phyloP scores from a whole-genome alignment of 192 early-diverging fungal genomes.

The Neocallimastix lanati region DNA sequence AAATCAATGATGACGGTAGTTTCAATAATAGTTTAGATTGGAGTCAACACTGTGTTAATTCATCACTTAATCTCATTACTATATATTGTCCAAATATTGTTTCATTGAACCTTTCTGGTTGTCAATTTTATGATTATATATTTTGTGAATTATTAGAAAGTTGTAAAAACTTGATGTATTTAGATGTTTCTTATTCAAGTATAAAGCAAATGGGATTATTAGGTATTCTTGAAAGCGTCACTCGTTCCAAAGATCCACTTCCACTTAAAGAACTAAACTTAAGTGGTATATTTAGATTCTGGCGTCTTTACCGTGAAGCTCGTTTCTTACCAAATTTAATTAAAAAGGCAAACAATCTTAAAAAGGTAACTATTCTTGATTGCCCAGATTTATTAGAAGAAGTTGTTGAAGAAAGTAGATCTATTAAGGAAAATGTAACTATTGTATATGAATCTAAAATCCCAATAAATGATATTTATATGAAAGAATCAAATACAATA shows the following conservation, averaged over 20 bases:
- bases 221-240: not conserved
- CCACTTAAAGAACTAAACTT: not conserved
- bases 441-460: not conserved
- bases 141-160: not conserved
- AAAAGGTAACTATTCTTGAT: not conserved
- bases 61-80: not conserved
- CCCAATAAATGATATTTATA: not conserved
- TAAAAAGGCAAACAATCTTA: not conserved
- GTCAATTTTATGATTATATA: not conserved
- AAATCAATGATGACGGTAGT: not conserved
- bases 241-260: not conserved
- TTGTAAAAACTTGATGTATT: not conserved
- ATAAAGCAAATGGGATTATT: not conserved
- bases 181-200: not conserved
- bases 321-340: not conserved
- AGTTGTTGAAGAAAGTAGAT: not conserved
- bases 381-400: not conserved
- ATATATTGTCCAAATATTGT: not conserved
- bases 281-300: not conserved
- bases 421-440: not conserved
- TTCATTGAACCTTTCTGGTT: not conserved
- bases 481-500: not conserved
- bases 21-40: not conserved
- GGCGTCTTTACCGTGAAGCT: not conserved
- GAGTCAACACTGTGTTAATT: not conserved